phyloP scores from a whole-genome alignment of 768 basidiomycete species.

The Hygrophoropsis aurantiaca region DNA sequence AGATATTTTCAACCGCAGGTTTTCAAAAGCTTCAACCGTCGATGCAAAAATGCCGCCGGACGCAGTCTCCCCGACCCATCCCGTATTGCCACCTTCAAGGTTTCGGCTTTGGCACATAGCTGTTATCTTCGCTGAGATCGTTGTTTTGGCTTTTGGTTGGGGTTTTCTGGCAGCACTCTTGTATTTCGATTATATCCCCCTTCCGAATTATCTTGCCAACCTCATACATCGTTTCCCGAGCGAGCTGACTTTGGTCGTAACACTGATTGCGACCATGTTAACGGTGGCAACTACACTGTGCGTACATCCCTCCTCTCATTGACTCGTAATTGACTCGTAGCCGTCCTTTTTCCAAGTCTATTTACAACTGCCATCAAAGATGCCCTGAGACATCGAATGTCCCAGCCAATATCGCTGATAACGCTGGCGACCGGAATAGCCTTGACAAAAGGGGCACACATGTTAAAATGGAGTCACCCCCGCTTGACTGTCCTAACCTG shows the following conservation, averaged over 20 bases:
- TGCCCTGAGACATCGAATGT: slow-evolving; percentile 15
- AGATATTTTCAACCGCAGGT: no score
- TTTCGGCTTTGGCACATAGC: no score
- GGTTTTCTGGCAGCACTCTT: slow-evolving; percentile 6
- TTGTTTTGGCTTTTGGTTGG: slow-evolving; percentile 6
- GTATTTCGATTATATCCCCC: neutral
- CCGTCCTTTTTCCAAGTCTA: no score
- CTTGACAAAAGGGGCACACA: slow-evolving; percentile 1
- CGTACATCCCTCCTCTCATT: neutral
- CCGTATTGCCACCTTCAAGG: no score
- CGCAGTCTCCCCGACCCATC: no score
- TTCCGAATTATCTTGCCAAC: neutral
- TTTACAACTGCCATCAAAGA: slow-evolving; percentile 8
- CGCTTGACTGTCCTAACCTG: slow-evolving; percentile 3
- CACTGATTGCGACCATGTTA: slow-evolving; percentile 3
- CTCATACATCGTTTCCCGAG: neutral
- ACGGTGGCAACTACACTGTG: neutral
- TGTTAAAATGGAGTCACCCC: neutral
- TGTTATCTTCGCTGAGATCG: neutral
- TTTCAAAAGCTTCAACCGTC: no score
- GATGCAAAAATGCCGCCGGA: no score
- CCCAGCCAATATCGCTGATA: slow-evolving; percentile 9
- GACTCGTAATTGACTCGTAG: no score
- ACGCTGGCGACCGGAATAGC: slow-evolving; percentile 10
- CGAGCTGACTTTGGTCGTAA: slow-evolving; percentile 1